A percentile compares a stretch with the other conserved stretches of the same genome.
phyloP scores from a whole-genome alignment of 1,284 basidiomycete genomes.

The Fomitopsis palustris region DNA sequence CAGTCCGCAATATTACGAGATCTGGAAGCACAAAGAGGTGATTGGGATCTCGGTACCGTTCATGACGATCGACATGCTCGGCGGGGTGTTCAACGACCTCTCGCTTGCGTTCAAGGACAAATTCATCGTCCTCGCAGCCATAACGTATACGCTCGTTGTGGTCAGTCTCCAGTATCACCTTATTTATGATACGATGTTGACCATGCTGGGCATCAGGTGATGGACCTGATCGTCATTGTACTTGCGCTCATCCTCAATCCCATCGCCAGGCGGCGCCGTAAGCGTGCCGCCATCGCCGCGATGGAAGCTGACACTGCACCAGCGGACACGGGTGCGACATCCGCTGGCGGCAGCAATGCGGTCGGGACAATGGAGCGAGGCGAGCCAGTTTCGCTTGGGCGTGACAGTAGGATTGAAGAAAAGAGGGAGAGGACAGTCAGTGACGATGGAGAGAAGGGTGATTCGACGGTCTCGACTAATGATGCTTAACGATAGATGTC shows the following conservation, averaged over 20 bases:
- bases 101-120: conserved; percentile 66
- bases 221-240: conserved; percentile 23
- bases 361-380: neutral
- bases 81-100: conserved; percentile 69
- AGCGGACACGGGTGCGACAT: neutral
- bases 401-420: neutral
- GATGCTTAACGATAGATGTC: neutral
- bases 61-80: conserved; percentile 68
- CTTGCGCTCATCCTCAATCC: conserved; percentile 24
- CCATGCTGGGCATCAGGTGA: conserved; percentile 11
- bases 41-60: conserved; percentile 71
- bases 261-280: conserved; percentile 28
- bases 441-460: neutral
- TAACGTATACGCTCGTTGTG: conserved; percentile 60
- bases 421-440: neutral
- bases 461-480: neutral
- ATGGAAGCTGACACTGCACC: neutral
- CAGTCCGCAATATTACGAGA: conserved; percentile 63
- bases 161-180: conserved; percentile 32
- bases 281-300: conserved; percentile 21
- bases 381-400: neutral
- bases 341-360: neutral
- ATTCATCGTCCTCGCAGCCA: conserved; percentile 65
- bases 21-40: conserved; percentile 67
- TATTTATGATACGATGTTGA: neutral